A percentile compares a stretch with the other conserved stretches of the same genome.
These are phyloP conservation scores for Globisporangium takayamanum DNA, from an alignment of 352 stramenopile genomes.

Conservation along the genomic window DNA sequence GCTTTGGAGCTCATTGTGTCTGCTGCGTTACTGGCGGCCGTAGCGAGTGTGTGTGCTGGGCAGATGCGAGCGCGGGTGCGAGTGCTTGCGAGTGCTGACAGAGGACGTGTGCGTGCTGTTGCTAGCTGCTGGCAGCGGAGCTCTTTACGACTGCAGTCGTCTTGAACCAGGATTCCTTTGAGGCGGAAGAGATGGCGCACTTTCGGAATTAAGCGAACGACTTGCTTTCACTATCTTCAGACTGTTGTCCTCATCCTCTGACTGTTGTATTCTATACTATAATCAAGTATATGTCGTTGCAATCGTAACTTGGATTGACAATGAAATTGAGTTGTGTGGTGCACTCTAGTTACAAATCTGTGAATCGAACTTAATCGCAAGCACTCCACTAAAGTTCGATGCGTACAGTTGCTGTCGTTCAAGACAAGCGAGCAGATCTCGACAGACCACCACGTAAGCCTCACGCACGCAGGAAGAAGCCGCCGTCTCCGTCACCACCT, in stretches of 20 bases:
- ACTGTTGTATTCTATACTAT: too few relatives aligned
- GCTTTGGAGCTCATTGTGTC: conserved; percentile 28
- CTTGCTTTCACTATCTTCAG: too few relatives aligned
- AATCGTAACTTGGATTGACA: too few relatives aligned
- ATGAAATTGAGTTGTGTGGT: too few relatives aligned
- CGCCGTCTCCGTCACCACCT: background rate
- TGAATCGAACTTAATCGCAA: too few relatives aligned
- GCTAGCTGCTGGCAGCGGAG: background rate
- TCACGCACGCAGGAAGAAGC: background rate
- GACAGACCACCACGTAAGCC: background rate
- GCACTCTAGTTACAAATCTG: too few relatives aligned
- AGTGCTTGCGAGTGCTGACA: background rate
- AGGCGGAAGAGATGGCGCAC: background rate
- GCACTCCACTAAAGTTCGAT: too few relatives aligned
- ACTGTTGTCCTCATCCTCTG: too few relatives aligned
- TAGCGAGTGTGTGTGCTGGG: background rate
- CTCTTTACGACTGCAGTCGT: conserved; percentile 7
- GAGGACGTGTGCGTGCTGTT: conserved; percentile 7
- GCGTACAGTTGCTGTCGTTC: background rate
- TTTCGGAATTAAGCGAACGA: background rate
- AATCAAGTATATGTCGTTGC: too few relatives aligned
- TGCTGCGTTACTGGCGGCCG: too few relatives aligned
- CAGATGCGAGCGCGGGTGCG: background rate
- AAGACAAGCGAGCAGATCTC: background rate
- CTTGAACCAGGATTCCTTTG: conserved; percentile 6